A percentile compares a stretch with the other conserved stretches of the same genome.
These are phyloP conservation scores for Entrophospora sp. DNA, from an alignment of 192 early-diverging fungal species.

Conservation along the genomic window DNA sequence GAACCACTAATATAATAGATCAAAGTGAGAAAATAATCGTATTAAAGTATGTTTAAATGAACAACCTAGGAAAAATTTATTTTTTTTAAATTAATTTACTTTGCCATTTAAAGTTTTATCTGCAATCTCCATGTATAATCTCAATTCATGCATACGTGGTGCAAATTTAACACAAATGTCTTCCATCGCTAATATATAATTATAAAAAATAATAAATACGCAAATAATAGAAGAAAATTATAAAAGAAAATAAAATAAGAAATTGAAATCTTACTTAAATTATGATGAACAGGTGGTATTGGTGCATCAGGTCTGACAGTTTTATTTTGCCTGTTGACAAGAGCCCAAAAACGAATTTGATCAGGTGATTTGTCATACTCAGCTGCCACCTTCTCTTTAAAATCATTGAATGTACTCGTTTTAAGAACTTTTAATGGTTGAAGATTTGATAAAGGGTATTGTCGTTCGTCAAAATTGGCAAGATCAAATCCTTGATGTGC, in stretches of 20 bases:
- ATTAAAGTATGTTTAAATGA: too few species aligned
- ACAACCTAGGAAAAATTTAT: not conserved
- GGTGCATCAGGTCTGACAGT: conserved; percentile 80
- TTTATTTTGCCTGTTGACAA: conserved; percentile 85
- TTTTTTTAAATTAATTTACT: conserved; percentile 20
- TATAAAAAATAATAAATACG: not conserved
- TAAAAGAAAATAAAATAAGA: not conserved
- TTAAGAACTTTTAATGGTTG: conserved; percentile 42
- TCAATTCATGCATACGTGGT: conserved; percentile 26
- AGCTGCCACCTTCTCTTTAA: conserved; percentile 43
- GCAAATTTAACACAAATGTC: conserved; percentile 26
- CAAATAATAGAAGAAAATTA: not conserved
- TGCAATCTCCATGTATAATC: conserved; percentile 30
- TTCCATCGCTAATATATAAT: conserved; percentile 28
- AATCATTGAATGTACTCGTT: conserved; percentile 43
- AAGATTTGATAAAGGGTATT: conserved; percentile 24
- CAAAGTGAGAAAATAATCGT: not conserved
- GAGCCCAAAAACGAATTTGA: conserved; percentile 72
- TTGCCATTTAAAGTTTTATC: conserved; percentile 24
- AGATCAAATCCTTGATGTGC: conserved; percentile 83
- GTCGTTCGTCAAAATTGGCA: conserved; percentile 55
- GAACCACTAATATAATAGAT: conserved; percentile 2
- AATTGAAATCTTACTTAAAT: conserved; percentile 30
- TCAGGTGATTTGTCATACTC: conserved; percentile 35
- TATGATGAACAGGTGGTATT: conserved; percentile 39